Conservation (phyloP, 345 rosid species). For the Gossypioides kirkii region DNA sequence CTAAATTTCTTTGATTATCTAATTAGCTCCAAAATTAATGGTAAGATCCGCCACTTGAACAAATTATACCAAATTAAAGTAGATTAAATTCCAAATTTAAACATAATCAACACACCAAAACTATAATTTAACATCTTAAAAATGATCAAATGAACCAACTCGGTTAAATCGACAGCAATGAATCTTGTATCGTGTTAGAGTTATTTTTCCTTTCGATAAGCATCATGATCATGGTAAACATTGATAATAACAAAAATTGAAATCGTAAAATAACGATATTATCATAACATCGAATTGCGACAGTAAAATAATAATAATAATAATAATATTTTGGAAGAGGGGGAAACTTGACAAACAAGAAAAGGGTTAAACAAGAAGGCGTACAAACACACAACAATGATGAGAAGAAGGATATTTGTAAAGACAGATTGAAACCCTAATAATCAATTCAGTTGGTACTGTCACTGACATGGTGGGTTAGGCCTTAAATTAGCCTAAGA, state of each 20-base stretch:
- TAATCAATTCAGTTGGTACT: not conserved
- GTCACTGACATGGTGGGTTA: not conserved
- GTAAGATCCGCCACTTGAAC: no score
- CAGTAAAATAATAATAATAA: not conserved
- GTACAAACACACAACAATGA: not conserved
- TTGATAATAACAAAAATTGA: not conserved
- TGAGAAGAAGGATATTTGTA: not conserved
- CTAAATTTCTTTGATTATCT: no score
- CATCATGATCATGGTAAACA: not conserved
- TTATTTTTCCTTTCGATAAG: no score
- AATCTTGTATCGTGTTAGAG: no score
- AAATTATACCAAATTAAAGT: no score
- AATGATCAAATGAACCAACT: no score
- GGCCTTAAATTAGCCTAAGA: not conserved
- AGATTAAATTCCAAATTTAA: no score
- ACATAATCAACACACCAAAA: no score
- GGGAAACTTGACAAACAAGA: not conserved
- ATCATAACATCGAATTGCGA: not conserved
- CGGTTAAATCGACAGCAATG: no score
- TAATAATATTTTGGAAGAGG: not conserved
- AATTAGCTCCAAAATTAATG: no score
- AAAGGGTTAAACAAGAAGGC: not conserved
- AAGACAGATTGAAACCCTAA: not conserved
- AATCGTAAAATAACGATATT: not conserved
- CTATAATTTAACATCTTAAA: no score